phyloP scores from a whole-genome alignment of 2,329 filamentous ascomycete genomes.

The Aschersonia sp. region DNA sequence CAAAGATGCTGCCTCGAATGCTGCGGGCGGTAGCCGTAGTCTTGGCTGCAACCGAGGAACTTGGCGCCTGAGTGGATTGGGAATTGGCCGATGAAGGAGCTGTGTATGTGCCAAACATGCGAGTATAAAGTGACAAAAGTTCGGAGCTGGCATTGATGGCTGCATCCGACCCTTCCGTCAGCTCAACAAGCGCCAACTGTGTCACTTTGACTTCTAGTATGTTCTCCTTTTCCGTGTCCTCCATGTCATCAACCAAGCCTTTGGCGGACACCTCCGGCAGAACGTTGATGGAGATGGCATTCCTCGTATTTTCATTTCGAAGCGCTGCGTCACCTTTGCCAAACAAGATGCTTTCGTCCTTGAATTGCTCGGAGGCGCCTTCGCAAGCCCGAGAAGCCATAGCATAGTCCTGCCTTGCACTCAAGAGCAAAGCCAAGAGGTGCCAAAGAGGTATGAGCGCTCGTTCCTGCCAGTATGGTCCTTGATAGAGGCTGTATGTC shows the following conservation, averaged over 20 bases:
- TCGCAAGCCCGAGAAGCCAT: slow-evolving; percentile 75
- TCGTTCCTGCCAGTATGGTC: slow-evolving; percentile 46
- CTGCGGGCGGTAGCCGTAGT: slow-evolving; percentile 60
- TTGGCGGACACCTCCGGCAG: slow-evolving; percentile 10
- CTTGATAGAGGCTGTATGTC: slow-evolving; percentile 27
- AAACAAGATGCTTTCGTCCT: slow-evolving; percentile 55
- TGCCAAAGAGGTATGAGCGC: slow-evolving; percentile 77
- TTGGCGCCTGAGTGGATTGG: slow-evolving; percentile 4
- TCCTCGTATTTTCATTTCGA: slow-evolving; percentile 50
- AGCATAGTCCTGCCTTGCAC: slow-evolving; percentile 70
- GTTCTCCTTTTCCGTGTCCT: slow-evolving; percentile 68
- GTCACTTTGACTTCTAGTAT: slow-evolving; percentile 96
- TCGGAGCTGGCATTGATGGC: slow-evolving; percentile 85
- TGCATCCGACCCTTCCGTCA: slow-evolving; percentile 67
- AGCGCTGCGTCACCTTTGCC: slow-evolving; percentile 42
- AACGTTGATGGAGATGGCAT: slow-evolving; percentile 29
- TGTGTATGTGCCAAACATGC: slow-evolving; percentile 54
- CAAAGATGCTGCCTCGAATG: slow-evolving; percentile 65
- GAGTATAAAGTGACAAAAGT: slow-evolving; percentile 65
- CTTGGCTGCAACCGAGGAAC: slow-evolving; percentile 41
- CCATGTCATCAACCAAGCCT: slow-evolving; percentile 65
- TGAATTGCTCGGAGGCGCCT: slow-evolving; percentile 82
- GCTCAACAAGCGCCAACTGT: slow-evolving; percentile 70
- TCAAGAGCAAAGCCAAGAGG: slow-evolving; percentile 71
- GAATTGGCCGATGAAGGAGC: slow-evolving; percentile 28